Evolutionary conservation across 495 filamentous ascomycete species (phyloP), one percentile per base, ranked within the genome.

Genomic region (Rhizodiscina lignyota): DNA sequence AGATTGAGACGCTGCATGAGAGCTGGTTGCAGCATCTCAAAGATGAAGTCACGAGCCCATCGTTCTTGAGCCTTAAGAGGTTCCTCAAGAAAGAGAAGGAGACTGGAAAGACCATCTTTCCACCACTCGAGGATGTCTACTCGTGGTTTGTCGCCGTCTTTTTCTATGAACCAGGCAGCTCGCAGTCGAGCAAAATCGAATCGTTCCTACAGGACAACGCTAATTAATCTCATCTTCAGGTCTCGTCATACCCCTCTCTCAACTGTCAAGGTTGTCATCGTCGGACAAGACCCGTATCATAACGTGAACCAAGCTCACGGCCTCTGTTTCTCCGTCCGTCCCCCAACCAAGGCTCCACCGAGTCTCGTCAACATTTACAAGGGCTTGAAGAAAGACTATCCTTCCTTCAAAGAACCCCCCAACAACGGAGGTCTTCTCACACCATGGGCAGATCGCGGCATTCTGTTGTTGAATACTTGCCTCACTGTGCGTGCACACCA

Each of bases 201-300:
- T n/a, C n/a, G n/a, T n/a, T n/a, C 19, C 17, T 8, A 20, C 34
- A n/a, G 4, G 40, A 30, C 20, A 2, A n/a, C 35, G 28, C 30
- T 3, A 30, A 23, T 20, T 2, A 35, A 3, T 32, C n/a, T 4
- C 34, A n/a, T 24, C 31, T 24, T 28, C 17, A 91, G 82, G 82
- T 91, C 83, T 34, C 76, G 84, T 21, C 74, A 91, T 54, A 94
- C 87, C 1, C 91, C 89, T 18, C 70, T 96, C 37, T 56, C 76
- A 59, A 77, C 60, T 1, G 86, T 96, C 37, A 89, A 87, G 50
- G 74, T 74, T 31, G 83, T 97, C 5, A 80, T 97, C 54, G 48
- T 94, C 29, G 89, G 91, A 41, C 89, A 97, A 59, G 89, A 97
- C 54, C 89, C 89, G 4, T 97, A 97, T 56, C 89, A 96, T 62